These are phyloP conservation scores for Tephrocybe sp. DNA, from an alignment of 768 basidiomycete species.

Conservation along the genomic window DNA sequence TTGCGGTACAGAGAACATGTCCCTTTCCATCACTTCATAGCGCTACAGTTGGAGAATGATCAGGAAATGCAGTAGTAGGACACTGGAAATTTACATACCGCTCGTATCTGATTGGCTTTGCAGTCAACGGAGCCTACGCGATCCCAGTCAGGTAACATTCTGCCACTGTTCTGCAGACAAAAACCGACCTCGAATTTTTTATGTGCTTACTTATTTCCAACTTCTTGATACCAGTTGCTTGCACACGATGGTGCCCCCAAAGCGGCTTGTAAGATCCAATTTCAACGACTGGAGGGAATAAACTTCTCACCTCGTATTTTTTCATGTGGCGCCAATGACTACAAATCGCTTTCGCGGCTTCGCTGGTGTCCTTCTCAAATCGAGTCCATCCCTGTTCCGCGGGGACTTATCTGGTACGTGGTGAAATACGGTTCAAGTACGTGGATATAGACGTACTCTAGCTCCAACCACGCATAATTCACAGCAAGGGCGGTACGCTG, in stretches of 20 bases:
- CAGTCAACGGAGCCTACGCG: conserved; percentile 8
- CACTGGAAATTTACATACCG: conserved; percentile 5
- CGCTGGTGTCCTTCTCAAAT: conserved; percentile 27
- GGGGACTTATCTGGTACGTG: conserved; percentile 34
- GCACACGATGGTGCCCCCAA: conserved; percentile 1
- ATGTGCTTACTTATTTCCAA: conserved; percentile 11
- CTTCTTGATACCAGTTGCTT: conserved; percentile 7
- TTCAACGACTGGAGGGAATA: too few species aligned
- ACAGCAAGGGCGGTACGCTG: conserved; percentile 36
- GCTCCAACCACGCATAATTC: conserved; percentile 45
- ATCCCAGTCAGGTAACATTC: too few species aligned
- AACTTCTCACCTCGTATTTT: conserved; percentile 14
- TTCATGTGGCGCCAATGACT: conserved; percentile 4
- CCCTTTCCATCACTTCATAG: conserved; percentile 7
- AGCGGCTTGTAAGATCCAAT: too few species aligned
- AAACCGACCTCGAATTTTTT: conserved; percentile 12
- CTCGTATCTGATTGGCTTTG: conserved; percentile 15
- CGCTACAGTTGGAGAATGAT: too few species aligned
- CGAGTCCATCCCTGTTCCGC: conserved; percentile 23
- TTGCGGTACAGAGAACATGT: conserved; percentile 5
- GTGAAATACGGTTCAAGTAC: conserved; percentile 46
- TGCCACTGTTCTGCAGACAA: too few species aligned
- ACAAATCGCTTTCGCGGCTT: conserved; percentile 21
- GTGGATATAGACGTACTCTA: conserved; percentile 40
- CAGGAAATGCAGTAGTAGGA: too few species aligned